These are phyloP conservation scores for Schizonepeta tenuifolia DNA, from an alignment of 257 asterid genomes.

Conservation along the genomic window DNA sequence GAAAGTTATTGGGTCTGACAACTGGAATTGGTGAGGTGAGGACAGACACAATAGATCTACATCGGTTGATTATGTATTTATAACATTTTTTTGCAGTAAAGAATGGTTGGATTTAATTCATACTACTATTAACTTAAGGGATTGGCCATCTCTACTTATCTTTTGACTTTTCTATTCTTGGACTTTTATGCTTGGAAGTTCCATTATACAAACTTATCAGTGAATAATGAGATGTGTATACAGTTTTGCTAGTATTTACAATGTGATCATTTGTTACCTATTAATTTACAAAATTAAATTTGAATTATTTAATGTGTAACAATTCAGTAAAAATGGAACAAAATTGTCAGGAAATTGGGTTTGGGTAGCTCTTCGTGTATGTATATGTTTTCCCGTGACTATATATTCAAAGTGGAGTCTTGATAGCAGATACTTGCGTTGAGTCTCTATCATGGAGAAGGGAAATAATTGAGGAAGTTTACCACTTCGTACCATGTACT, in stretches of 20 bases:
- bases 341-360: too few relatives aligned
- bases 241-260: too few relatives aligned
- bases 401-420: not conserved
- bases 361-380: not conserved
- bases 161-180: constrained; percentile 23
- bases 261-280: too few relatives aligned
- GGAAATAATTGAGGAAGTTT: not conserved
- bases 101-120: constrained; percentile 5
- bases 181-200: not conserved
- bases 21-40: constrained; percentile 42
- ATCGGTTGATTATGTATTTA: constrained; percentile 34
- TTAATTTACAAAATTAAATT: too few relatives aligned
- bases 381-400: not conserved
- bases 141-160: not conserved
- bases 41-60: constrained; percentile 41
- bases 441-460: not conserved
- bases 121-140: constrained; percentile 34
- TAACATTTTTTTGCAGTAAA: constrained; percentile 12
- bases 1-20: constrained; percentile 43
- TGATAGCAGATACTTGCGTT: not conserved
- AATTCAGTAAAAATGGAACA: too few relatives aligned
- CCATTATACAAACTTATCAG: not conserved
- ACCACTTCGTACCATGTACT: too few relatives aligned
- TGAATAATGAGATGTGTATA: too few relatives aligned
- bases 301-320: too few relatives aligned